Base-by-base conservation (phyloP, 345 rosid genomes). In the Gossypium thurberi region DNA sequence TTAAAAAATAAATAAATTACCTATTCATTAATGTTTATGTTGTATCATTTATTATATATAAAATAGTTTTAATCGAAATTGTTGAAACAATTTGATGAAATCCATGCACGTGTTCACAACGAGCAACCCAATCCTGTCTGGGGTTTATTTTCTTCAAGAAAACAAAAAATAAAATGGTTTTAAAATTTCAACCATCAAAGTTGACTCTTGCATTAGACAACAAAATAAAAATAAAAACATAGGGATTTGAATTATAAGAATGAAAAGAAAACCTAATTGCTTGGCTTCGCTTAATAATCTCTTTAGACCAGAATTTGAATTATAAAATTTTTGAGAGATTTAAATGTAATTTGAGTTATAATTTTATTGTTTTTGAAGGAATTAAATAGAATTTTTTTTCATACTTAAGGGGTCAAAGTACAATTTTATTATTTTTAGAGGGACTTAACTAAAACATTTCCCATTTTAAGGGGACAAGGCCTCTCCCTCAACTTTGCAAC, bases 171-270 rank as follows among this genome's bases (percentile, higher is more conserved):
- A 40, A 64, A 43, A 18, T 10, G 37, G 11, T 44, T 65, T 64
- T 10, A 20, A 46, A 66, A 21, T 23, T 66, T 23, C 40, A 66
- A 21, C 59, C 60, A 51, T 4, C 3, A 57, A 75, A 71, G 80
- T 77, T 78, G 88, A 81, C 76, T 77, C 76, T 65, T 68, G 76
- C 82, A 82, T 75, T 69, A 65, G 46, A 75, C 68, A 82, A 71
- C 46, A 73, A 67, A 62, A 73, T 43, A 67, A 33, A 21, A 80
- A 76, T 40, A 67, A 70, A 12, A 53, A 33, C 78, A 77, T 81
- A 6, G 87, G 85, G 85, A 85, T 84, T 79, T 55, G 78, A 59
- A 60, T 64, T 2, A 13, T 1, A 46, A 12, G 6, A 10, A 70
- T 3, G 2, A 21, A 12, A 21, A 12, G 2, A 7, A 48, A 67